These are phyloP conservation scores for Aspergillus incahuasiensis DNA, from an alignment of 495 filamentous ascomycete genomes.

Conservation along the genomic window DNA sequence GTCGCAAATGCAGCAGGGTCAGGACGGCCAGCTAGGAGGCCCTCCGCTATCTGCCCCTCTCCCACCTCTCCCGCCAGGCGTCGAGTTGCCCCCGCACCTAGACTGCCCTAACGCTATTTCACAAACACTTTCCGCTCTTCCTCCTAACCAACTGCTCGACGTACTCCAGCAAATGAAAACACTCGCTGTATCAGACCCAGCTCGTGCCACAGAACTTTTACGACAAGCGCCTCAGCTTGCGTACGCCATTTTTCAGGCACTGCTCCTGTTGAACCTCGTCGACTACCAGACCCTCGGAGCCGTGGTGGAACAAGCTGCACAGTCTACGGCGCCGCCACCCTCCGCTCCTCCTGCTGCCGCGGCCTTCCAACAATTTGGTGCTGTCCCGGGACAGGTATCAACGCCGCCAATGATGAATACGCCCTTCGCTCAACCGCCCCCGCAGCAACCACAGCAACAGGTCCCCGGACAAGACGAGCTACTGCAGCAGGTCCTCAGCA, in stretches of 20 bases:
- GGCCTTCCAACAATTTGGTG: slow-evolving; percentile 31
- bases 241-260: slow-evolving; percentile 92
- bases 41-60: slow-evolving; percentile 45
- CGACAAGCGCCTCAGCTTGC: slow-evolving; percentile 86
- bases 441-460: slow-evolving; percentile 38
- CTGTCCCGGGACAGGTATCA: slow-evolving; percentile 40
- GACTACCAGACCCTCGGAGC: slow-evolving; percentile 56
- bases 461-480: slow-evolving; percentile 59
- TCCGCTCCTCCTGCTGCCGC: slow-evolving; percentile 32
- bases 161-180: slow-evolving; percentile 93
- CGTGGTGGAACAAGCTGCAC: slow-evolving; percentile 53
- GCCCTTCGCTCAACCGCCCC: slow-evolving; percentile 49
- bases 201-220: slow-evolving; percentile 81
- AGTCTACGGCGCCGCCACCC: slow-evolving; percentile 29
- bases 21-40: slow-evolving; percentile 34
- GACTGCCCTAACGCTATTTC: slow-evolving; percentile 88
- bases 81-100: slow-evolving; percentile 73
- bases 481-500: slow-evolving; percentile 67
- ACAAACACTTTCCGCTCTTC: slow-evolving; percentile 77
- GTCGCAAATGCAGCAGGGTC: slow-evolving; percentile 24
- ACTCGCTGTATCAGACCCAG: slow-evolving; percentile 72
- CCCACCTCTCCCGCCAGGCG: slow-evolving; percentile 78
- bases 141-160: slow-evolving; percentile 85
- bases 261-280: slow-evolving; percentile 90
- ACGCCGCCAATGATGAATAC: slow-evolving; percentile 56